Evolutionary conservation across 2,329 filamentous ascomycete species (phyloP).

Genomic region (Tolypocladium ophioglossoides): DNA sequence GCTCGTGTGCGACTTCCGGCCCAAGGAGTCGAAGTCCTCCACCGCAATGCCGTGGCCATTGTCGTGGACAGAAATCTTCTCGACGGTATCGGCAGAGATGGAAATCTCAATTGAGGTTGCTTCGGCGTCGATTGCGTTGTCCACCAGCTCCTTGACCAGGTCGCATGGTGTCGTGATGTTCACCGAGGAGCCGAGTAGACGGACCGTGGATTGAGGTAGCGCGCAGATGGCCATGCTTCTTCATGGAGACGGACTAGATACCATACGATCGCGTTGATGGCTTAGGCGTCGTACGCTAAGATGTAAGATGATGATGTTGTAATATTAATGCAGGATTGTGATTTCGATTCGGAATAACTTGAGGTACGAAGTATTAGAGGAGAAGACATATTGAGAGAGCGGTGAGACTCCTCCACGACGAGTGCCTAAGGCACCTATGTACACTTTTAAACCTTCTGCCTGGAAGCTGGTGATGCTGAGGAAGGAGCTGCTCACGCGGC

Average conservation of each 20-base stretch:
- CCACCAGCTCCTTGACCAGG: slow-evolving; percentile 66
- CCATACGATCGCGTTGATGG: neutral
- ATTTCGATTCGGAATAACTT: neutral
- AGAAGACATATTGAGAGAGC: neutral
- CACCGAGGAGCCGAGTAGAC: slow-evolving; percentile 50
- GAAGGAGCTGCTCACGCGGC: neutral
- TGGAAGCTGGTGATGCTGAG: neutral
- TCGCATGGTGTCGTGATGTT: slow-evolving; percentile 48
- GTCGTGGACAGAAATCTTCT: slow-evolving; percentile 59
- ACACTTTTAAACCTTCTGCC: neutral
- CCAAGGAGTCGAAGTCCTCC: slow-evolving; percentile 51
- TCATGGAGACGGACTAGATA: neutral
- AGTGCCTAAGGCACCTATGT: neutral
- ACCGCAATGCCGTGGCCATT: slow-evolving; percentile 61
- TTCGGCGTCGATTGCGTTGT: slow-evolving; percentile 65
- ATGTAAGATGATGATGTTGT: neutral
- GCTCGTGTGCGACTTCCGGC: slow-evolving; percentile 61
- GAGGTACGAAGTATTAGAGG: neutral
- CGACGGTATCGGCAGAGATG: slow-evolving; percentile 54
- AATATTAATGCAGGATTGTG: too few relatives aligned
- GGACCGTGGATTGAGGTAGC: slow-evolving; percentile 37
- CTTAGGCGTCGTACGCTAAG: too few relatives aligned
- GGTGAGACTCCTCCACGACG: neutral
- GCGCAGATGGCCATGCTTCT: slow-evolving; percentile 37
- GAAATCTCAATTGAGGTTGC: slow-evolving; percentile 56